A percentile compares a stretch with the other conserved stretches of the same genome.
Conservation (phyloP, 768 basidiomycete species). For the Rhodosporidiobolus odoratus region DNA sequence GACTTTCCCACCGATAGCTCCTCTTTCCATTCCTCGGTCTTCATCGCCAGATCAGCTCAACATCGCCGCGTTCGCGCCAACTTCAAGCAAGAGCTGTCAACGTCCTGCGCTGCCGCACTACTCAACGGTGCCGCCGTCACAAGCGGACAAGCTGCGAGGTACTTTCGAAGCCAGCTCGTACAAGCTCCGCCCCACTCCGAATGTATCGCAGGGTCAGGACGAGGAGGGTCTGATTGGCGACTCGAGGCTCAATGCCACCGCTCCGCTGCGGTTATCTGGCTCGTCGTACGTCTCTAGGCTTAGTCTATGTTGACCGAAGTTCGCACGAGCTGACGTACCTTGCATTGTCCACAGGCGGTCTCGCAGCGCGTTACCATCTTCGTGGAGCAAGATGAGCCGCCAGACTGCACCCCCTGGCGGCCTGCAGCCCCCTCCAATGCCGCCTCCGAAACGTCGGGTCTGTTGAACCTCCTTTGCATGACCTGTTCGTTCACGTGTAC, state of each 20-base stretch:
- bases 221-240: not conserved
- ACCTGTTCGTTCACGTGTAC: not conserved
- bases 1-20: constrained; percentile 23
- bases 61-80: not conserved
- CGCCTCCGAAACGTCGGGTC: constrained; percentile 25
- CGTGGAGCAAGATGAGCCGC: constrained; percentile 11
- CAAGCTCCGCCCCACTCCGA: not conserved
- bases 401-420: not conserved
- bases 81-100: not conserved
- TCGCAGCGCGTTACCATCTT: constrained; percentile 14
- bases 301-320: no score
- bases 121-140: constrained; percentile 1
- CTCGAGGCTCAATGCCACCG: not conserved
- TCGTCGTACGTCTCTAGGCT: constrained; percentile 4
- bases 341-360: not conserved
- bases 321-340: not conserved
- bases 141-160: constrained; percentile 1
- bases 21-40: constrained; percentile 14
- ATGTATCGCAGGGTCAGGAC: no score
- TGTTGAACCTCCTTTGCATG: not conserved
- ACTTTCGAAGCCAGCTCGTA: constrained; percentile 1
- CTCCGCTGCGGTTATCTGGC: not conserved
- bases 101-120: constrained; percentile 15
- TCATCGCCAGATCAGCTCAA: constrained; percentile 3
- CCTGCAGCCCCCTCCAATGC: constrained; percentile 7